Base-by-base conservation (phyloP, 345 rosid species). In the Eucalyptus sp. region DNA sequence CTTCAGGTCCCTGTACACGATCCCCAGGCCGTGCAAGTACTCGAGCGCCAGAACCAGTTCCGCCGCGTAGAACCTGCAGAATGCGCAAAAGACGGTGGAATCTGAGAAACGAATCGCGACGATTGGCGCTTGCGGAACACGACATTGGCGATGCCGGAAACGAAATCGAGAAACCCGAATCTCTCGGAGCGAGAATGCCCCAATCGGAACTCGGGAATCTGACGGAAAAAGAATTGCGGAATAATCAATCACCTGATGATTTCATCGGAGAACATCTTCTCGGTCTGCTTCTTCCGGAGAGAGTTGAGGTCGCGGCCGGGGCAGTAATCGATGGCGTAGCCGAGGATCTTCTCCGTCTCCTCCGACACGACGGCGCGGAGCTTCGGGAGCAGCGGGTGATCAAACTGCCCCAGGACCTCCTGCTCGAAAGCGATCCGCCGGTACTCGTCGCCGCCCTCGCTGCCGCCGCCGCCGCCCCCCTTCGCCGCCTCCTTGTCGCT, bases 291-390 rank as follows among this genome's bases (percentile, higher is more conserved):
- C 66, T 89, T 93, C 86, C 98, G 90, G 50, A 95, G 89, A 58
- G 86, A 92, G 91, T 92, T 86, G 88, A 97, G 95, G 90, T 96
- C 93, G 24, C 92, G 94, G 1, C 99, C 99, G 3, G 99, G 94
- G 87, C 99, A 97, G 86, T 96, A 97, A 93, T 97, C 98, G 13
- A 97, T 97, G 3, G 99, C 99, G 86, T 95, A 94, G 2, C 95
- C 99, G 50, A 97, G 91, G n/a, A 97, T 88, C 90, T 91, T 95
- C 6, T 95, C 96, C 2, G 99, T 95, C 6, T 95, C 96, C 1
- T 98, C 96, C 6, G 93, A 86, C 88, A 97, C 86, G 54, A 96
- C 92, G 20, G 97, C 99, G 54, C 92, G 95, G 44, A 97, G 92
- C 89, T 94, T 93, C 8, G 99, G 99, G 52, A 97, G 89, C 12